A percentile compares a stretch with the other conserved stretches of the same genome.
Evolutionary conservation across 768 basidiomycete genomes (phyloP).

Genomic region (Suillus spraguei): DNA sequence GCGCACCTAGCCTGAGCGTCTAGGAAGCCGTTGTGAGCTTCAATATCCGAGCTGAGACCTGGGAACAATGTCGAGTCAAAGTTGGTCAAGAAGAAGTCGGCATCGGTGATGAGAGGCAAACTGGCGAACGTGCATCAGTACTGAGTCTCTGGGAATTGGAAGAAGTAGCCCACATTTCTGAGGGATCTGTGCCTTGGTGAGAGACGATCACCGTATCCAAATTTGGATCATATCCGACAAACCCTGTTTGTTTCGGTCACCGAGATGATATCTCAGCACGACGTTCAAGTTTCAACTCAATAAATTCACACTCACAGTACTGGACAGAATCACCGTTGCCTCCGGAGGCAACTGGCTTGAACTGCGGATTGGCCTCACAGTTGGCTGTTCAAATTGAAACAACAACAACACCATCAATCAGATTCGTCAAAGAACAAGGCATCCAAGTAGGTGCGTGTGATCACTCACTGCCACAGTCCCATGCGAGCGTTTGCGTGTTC

Average conservation of each 20-base stretch:
- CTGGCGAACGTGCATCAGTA: slow-evolving; percentile 23
- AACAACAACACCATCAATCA: slow-evolving; percentile 1
- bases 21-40: slow-evolving; percentile 51
- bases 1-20: slow-evolving; percentile 46
- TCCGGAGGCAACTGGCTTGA: slow-evolving; percentile 49
- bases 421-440: neutral
- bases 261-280: neutral
- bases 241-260: slow-evolving; percentile 39
- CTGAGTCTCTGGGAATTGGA: neutral
- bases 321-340: slow-evolving; percentile 46
- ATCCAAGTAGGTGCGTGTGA: neutral
- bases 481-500: slow-evolving; percentile 43
- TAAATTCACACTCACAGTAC: slow-evolving; percentile 38
- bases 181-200: slow-evolving; percentile 39
- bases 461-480: slow-evolving; percentile 58
- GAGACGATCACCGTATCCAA: slow-evolving; percentile 38
- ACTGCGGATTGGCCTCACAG: slow-evolving; percentile 50
- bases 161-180: slow-evolving; percentile 27
- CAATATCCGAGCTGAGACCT: slow-evolving; percentile 42
- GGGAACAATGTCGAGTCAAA: slow-evolving; percentile 51
- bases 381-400: slow-evolving; percentile 39
- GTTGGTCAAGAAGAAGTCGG: slow-evolving; percentile 35
- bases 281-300: neutral
- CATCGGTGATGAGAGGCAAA: slow-evolving; percentile 43
- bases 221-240: slow-evolving; percentile 51